Base-by-base conservation (phyloP, 2,329 filamentous ascomycete species). In the Colletotrichum sp. region DNA sequence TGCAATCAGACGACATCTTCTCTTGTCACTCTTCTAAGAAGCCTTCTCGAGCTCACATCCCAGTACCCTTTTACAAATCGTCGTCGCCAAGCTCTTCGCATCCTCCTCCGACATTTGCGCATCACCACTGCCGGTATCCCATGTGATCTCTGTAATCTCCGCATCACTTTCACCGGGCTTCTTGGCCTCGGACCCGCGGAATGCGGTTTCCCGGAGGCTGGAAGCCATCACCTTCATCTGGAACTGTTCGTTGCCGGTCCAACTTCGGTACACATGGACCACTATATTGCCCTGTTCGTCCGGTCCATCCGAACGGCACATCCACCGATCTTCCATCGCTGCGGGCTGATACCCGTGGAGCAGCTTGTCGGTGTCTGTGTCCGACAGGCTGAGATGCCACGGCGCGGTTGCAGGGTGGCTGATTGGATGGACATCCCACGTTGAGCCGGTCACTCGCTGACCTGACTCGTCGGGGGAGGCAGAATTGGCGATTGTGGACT, bases 321-420 rank as follows among this genome's bases (percentile, higher is more conserved):
- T 68, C 73, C 73, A 75, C 9, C 69, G 69, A 64, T 72, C 69
- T 10, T 75, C 73, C 73, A 75, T 75, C 22, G 44, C 64, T 4
- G 24, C 44, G 16, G 73, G 73, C 55, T 59, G 57, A 15, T 68
- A 75, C 5, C 69, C 69, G 30, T 12, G 1, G 4, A 72, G 28
- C 5, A 75, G 73, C 34, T 69, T 75, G 18, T 44, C 59, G 55
- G 32, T 22, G 69, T 69, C 69, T 55, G 8, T 48, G 8, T 22
- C n/a, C 22, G 69, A 72, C 3, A 72, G 28, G 6, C 24, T 13
- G 9, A 68, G 55, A 8, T 36, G 24, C 69, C 73, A 72, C 6
- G 55, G 15, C 8, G 69, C 48, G 16, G 62, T 26, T 12, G 44
- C 52, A 10, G 69, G 69, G 32, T 72, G 32, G 10, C 16, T 18